Evolutionary conservation across 495 filamentous ascomycete genomes (phyloP), one percentile per base, ranked within the genome.

Genomic region (Pseudoneurospora amorphoporcata): DNA sequence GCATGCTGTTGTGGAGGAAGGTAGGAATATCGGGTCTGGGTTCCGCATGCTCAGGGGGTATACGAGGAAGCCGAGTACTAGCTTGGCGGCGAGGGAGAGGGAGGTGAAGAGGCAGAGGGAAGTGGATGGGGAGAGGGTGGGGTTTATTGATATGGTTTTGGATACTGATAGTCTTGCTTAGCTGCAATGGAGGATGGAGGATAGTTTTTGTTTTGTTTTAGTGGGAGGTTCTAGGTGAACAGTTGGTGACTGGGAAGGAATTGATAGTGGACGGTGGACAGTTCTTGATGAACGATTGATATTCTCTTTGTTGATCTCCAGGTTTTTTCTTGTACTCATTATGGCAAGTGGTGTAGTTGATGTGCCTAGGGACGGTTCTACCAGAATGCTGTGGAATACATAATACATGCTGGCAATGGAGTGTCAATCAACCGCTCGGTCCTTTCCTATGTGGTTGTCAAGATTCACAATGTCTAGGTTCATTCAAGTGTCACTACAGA

Each of bases 1-100:
- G 45, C 90, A 90, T 14, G 86, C 87, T 72, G 88, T 97, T 9
- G 84, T 98, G 74, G 92, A 96, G 78, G 95, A 99, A 79, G 93
- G 92, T 5, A 87, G 92, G 45, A 87, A 88, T 76, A 87, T 87
- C 72, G 92, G 92, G 42, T 89, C 91, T 40, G 93, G 90, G n/a
- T 98, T 93, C 89, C 90, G 93, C 76, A 91, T 89, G 78, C 82
- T 99, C 80, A 91, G 86, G 74, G 95, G 95, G 3, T 98, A 92
- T 86, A 92, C 94, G 45, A 91, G 91, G 86, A 99, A 99, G 88
- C 92, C 93, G 45, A 76, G 40, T 29, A 43, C 39, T 17, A 70
- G 69, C 10, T 42, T 39, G 58, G 14, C 10, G 53, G 23, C 53
- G 0, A 61, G 19, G 23, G 23, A 16, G 19, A 42, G 42, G 8